phyloP scores from a whole-genome alignment of 371 early-diverging fungal genomes.

The Rhizomucor miehei region DNA sequence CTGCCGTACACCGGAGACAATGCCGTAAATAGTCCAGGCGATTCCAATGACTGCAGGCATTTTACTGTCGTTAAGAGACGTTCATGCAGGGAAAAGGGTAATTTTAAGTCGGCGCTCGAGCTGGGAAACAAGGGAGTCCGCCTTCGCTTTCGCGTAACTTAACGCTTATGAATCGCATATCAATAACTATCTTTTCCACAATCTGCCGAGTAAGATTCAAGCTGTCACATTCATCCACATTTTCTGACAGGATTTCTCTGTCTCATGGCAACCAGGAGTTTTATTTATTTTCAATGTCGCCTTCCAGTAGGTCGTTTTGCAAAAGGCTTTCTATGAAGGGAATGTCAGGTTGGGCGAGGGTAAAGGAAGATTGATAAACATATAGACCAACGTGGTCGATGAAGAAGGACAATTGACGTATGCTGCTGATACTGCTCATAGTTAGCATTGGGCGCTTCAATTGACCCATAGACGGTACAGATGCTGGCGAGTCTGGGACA shows the following conservation, averaged over 20 bases:
- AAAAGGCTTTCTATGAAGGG: constrained; percentile 74
- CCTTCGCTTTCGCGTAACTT: no score
- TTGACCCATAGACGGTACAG: constrained; percentile 33
- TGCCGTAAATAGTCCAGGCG: constrained; percentile 18
- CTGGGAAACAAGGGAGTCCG: no score
- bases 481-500: constrained; percentile 9
- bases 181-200: no score
- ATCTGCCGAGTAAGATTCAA: no score
- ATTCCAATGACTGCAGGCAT: constrained; percentile 18
- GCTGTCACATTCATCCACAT: no score
- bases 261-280: no score
- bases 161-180: no score
- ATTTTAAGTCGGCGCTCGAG: no score
- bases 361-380: constrained; percentile 72
- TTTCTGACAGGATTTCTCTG: no score
- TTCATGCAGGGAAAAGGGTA: no score
- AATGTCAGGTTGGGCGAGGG: constrained; percentile 67
- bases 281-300: constrained; percentile 29
- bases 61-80: background rate
- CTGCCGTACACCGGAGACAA: constrained; percentile 7
- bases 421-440: constrained; percentile 61
- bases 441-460: constrained; percentile 74
- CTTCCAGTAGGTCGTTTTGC: constrained; percentile 70
- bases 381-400: constrained; percentile 69
- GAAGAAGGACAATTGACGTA: constrained; percentile 74